A percentile compares a stretch with the other conserved stretches of the same genome.
Evolutionary conservation across 2,329 filamentous ascomycete genomes (phyloP).

Genomic region (Talaromyces sp.): DNA sequence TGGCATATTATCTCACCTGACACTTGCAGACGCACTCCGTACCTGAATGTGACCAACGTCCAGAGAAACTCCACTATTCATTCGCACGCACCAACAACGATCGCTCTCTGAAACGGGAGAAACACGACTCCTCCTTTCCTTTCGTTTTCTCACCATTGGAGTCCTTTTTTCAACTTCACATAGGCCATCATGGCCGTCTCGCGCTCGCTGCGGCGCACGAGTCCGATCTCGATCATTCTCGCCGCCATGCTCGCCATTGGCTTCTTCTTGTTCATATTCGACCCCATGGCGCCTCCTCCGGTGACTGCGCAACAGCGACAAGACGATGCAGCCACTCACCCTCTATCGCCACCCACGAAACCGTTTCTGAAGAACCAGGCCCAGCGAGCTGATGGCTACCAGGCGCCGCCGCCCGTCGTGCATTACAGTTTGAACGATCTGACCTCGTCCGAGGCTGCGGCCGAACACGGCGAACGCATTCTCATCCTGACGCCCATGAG

Average conservation of each 20-base stretch:
- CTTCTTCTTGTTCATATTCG: constrained; percentile 62
- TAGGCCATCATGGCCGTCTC: constrained; percentile 48
- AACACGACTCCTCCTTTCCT: not conserved
- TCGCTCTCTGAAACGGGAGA: not conserved
- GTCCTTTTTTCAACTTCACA: constrained; percentile 2
- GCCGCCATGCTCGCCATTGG: constrained; percentile 68
- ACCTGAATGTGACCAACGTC: not conserved
- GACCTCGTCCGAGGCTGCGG: constrained; percentile 71
- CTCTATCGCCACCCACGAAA: constrained; percentile 68
- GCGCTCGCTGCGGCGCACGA: constrained; percentile 73
- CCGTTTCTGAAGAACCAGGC: constrained; percentile 66
- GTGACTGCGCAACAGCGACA: constrained; percentile 48
- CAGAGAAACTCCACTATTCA: not conserved
- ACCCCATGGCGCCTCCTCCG: constrained; percentile 49
- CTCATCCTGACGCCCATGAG: constrained; percentile 91
- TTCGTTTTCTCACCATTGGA: not conserved
- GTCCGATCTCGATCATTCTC: constrained; percentile 68
- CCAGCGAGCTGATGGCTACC: constrained; percentile 41
- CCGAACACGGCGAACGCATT: constrained; percentile 76
- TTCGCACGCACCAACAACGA: not conserved
- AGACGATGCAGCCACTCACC: constrained; percentile 60
- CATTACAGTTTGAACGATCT: constrained; percentile 96
- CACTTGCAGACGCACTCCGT: not conserved
- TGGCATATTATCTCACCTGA: not conserved
- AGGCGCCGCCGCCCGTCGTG: constrained; percentile 73